Conservation (phyloP, 1,284 basidiomycete species). For the Fomitopsis betulina region DNA sequence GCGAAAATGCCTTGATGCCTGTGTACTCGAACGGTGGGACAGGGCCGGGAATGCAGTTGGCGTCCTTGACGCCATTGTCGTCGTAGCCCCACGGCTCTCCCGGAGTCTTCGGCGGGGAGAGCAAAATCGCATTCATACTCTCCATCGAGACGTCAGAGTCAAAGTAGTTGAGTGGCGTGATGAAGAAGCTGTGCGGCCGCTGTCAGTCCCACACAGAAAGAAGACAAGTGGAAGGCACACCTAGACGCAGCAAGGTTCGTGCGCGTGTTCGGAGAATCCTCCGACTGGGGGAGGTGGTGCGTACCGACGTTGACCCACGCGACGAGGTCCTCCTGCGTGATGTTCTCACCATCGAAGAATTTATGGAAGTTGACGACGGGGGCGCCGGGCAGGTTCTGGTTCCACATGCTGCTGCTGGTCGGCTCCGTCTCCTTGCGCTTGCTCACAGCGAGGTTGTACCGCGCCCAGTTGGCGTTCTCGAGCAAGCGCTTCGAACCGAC, state of each 20-base stretch:
- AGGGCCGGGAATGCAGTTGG: conserved; percentile 40
- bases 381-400: conserved; percentile 53
- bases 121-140: conserved; percentile 48
- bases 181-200: conserved; percentile 41
- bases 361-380: conserved; percentile 60
- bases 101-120: conserved; percentile 35
- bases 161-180: conserved; percentile 63
- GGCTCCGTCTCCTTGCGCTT: conserved; percentile 57
- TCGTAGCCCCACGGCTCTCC: conserved; percentile 40
- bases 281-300: conserved; percentile 57
- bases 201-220: neutral
- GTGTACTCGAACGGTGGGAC: conserved; percentile 41
- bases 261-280: conserved; percentile 58
- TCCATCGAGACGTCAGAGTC: conserved; percentile 58
- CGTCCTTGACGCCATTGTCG: conserved; percentile 48
- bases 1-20: conserved; percentile 30
- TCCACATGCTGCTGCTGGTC: conserved; percentile 52
- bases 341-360: conserved; percentile 59
- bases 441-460: conserved; percentile 58
- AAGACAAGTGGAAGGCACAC: conserved; percentile 21
- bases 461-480: conserved; percentile 62
- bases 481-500: conserved; percentile 53
- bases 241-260: conserved; percentile 56
- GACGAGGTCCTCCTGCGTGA: conserved; percentile 58
- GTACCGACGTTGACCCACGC: conserved; percentile 64